These are phyloP conservation scores for Kalanchoe fedtschenkoi DNA, from an alignment of 164 flowering plant species.

Conservation along the genomic window DNA sequence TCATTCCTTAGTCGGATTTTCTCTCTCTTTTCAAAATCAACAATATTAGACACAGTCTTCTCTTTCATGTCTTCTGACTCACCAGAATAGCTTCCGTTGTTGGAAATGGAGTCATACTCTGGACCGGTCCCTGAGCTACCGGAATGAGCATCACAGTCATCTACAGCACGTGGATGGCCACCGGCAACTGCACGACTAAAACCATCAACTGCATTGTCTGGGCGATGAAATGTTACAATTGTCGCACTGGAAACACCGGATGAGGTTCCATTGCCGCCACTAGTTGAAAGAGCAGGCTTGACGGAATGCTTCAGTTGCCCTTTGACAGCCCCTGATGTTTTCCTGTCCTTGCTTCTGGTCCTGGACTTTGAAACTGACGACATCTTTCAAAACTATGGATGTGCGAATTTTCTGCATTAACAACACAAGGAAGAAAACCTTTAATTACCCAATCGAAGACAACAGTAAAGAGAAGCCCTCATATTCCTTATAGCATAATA, in stretches of 20 bases:
- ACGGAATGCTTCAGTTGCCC: conserved; percentile 51
- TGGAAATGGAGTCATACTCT: conserved; percentile 79
- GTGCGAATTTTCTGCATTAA: not conserved
- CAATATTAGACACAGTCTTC: conserved; percentile 27
- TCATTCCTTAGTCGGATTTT: conserved; percentile 89
- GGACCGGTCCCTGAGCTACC: conserved; percentile 49
- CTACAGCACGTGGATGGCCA: too few relatives aligned
- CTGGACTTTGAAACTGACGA: conserved; percentile 65
- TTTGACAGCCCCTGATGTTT: conserved; percentile 37
- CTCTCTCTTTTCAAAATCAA: conserved; percentile 80
- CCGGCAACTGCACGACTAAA: too few relatives aligned
- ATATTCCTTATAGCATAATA: too few relatives aligned
- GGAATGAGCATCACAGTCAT: conserved; percentile 56
- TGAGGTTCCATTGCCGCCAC: too few relatives aligned
- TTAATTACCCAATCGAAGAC: too few relatives aligned
- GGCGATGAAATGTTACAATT: conserved; percentile 65
- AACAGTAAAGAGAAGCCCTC: too few relatives aligned
- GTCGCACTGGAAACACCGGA: too few relatives aligned
- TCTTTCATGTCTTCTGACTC: conserved; percentile 92
- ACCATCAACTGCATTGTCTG: conserved; percentile 59
- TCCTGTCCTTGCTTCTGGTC: conserved; percentile 61
- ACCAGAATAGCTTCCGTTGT: conserved; percentile 81
- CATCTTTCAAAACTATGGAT: conserved; percentile 41
- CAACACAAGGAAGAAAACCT: too few relatives aligned
- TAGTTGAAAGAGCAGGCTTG: conserved; percentile 43